Evolutionary conservation across 2,329 filamentous ascomycete species (phyloP).

Genomic region (Penicillium capsulatum): DNA sequence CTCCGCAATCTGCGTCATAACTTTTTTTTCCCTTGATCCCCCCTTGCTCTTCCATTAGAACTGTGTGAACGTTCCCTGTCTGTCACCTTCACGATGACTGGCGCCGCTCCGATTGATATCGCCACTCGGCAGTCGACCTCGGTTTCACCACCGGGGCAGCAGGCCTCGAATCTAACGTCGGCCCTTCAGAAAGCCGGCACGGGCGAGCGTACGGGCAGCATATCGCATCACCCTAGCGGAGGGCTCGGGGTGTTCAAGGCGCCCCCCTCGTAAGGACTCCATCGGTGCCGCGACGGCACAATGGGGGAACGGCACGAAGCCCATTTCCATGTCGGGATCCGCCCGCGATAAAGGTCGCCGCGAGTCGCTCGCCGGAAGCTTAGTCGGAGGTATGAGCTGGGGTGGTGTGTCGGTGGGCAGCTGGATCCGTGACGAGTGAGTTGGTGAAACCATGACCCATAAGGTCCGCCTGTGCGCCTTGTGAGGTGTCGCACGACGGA

Average conservation of each 20-base stretch:
- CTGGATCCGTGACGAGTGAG: constrained; percentile 97
- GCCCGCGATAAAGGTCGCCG: constrained; percentile 51
- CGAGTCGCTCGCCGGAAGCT: constrained; percentile 58
- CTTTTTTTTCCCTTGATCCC: constrained; percentile 3
- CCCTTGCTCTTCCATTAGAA: constrained; percentile 12
- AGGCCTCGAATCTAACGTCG: constrained; percentile 61
- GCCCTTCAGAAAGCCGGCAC: constrained; percentile 52
- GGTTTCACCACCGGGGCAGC: constrained; percentile 55
- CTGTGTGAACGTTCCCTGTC: constrained; percentile 4
- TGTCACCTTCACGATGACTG: constrained; percentile 48
- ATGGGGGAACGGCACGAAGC: constrained; percentile 55
- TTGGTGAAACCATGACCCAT: constrained; percentile 28
- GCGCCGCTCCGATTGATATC: constrained; percentile 58
- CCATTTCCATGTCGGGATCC: constrained; percentile 55
- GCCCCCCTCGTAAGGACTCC: constrained; percentile 51
- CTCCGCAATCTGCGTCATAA: constrained; percentile 26
- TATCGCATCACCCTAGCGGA: constrained; percentile 43
- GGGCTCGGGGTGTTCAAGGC: constrained; percentile 38
- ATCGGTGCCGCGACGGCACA: constrained; percentile 49
- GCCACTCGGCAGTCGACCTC: constrained; percentile 52
- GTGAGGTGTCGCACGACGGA: constrained; percentile 20
- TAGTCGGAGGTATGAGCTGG: constrained; percentile 86
- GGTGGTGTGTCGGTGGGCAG: constrained; percentile 93
- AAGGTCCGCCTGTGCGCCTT: constrained; percentile 13
- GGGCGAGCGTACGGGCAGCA: constrained; percentile 40